phyloP scores from a whole-genome alignment of 2,329 filamentous ascomycete genomes.

The Nemania abortiva region DNA sequence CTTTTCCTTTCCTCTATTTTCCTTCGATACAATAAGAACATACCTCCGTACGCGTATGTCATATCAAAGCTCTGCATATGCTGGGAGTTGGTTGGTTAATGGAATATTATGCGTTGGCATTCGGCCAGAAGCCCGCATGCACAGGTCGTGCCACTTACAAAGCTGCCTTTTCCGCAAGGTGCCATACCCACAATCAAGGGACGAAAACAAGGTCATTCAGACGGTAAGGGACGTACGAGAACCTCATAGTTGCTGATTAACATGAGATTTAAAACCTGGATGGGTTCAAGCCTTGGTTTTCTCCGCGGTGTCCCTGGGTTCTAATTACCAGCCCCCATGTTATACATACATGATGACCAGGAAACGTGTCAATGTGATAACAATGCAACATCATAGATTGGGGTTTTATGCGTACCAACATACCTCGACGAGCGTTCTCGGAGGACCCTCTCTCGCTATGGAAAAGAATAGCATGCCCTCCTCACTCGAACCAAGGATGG shows the following conservation, averaged over 20 bases:
- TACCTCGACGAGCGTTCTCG: neutral
- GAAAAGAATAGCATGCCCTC: neutral
- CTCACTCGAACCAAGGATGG: neutral
- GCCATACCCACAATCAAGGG: neutral
- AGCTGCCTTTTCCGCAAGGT: neutral
- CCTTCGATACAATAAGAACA: neutral
- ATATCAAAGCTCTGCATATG: neutral
- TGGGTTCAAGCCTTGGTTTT: neutral
- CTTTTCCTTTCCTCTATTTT: too few relatives aligned
- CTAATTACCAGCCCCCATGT: neutral
- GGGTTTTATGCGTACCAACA: neutral
- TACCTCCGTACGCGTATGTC: neutral
- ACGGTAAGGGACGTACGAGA: neutral
- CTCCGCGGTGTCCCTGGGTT: neutral
- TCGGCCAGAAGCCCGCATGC: neutral
- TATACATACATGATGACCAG: neutral
- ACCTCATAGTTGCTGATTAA: neutral
- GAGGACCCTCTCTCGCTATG: neutral
- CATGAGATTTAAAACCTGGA: neutral
- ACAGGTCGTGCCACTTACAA: neutral
- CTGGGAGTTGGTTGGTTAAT: neutral
- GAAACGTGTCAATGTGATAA: conserved; percentile 11
- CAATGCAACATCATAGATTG: neutral
- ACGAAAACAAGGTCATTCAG: neutral
- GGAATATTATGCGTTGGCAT: neutral